Evolutionary conservation across 768 basidiomycete genomes (phyloP).

Genomic region (Naematelia encephala): DNA sequence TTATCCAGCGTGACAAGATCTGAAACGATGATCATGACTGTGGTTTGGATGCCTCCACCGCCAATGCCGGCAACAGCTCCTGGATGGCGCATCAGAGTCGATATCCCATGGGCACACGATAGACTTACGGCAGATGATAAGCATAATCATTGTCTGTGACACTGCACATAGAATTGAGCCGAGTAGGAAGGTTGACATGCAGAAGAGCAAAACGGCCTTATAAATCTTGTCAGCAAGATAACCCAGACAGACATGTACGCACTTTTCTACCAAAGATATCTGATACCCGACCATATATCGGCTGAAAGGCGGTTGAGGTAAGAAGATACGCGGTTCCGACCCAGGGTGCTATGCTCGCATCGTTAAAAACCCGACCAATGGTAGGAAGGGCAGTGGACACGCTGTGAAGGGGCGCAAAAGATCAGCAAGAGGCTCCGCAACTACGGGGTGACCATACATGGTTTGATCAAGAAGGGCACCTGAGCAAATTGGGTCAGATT

Average conservation of each 20-base stretch:
- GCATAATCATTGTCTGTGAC: constrained; percentile 56
- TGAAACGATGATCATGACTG: constrained; percentile 62
- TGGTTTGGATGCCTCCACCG: constrained; percentile 67
- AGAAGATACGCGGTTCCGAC: constrained; percentile 70
- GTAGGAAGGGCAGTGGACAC: constrained; percentile 71
- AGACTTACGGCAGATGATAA: constrained; percentile 61
- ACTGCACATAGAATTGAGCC: constrained; percentile 67
- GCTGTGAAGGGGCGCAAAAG: too few species aligned
- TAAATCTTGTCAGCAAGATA: background rate
- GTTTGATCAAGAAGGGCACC: constrained; percentile 61
- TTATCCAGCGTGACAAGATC: constrained; percentile 3
- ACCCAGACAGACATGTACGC: background rate
- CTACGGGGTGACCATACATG: constrained; percentile 51
- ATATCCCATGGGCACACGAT: background rate
- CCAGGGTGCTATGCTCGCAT: constrained; percentile 65
- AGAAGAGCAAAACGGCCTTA: constrained; percentile 54
- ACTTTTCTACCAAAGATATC: constrained; percentile 32
- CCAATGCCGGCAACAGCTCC: constrained; percentile 64
- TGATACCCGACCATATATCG: constrained; percentile 46
- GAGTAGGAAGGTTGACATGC: constrained; percentile 64
- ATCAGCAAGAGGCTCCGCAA: constrained; percentile 1
- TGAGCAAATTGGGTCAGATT: background rate
- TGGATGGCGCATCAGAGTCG: background rate
- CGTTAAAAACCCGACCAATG: constrained; percentile 64
- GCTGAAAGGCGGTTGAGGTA: constrained; percentile 59